Percentiles rank a stretch among this genome's conserved stretches.
phyloP scores from a whole-genome alignment of 805 yeast species.

The Teunomyces gatunensis region DNA sequence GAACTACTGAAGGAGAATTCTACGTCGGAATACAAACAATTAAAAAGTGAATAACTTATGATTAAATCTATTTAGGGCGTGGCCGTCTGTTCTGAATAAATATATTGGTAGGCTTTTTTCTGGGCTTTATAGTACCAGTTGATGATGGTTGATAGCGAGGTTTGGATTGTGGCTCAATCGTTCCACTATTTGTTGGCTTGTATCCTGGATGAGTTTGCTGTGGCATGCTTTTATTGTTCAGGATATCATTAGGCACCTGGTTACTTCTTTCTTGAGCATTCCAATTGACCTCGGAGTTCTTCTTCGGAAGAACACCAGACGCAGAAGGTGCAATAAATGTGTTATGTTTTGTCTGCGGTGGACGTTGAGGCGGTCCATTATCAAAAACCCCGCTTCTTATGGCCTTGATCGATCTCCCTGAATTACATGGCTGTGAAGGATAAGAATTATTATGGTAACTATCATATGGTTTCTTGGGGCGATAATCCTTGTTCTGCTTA shows the following conservation, averaged over 20 bases:
- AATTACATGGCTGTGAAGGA: neutral
- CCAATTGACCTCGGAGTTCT: too few species aligned
- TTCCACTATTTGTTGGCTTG: neutral
- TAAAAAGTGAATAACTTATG: conserved; percentile 2
- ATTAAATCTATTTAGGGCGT: conserved; percentile 6
- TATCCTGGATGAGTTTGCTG: neutral
- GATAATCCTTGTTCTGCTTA: neutral
- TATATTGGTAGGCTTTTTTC: conserved; percentile 9
- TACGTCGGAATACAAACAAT: neutral
- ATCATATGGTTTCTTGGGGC: neutral
- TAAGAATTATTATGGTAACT: neutral
- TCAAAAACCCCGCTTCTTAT: neutral
- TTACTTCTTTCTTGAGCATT: too few species aligned
- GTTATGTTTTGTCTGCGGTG: neutral
- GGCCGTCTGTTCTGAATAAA: conserved; percentile 13
- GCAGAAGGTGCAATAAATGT: neutral
- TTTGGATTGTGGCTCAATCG: neutral
- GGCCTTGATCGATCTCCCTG: neutral
- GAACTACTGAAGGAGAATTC: neutral
- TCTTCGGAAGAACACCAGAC: neutral
- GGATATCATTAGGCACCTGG: neutral
- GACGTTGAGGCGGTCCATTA: neutral
- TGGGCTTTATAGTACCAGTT: conserved; percentile 6
- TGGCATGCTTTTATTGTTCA: neutral
- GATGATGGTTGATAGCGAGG: conserved; percentile 5